A percentile compares a stretch with the other conserved stretches of the same genome.
Conservation (phyloP, 2,329 filamentous ascomycete species). For the Aspergillus japonicus region DNA sequence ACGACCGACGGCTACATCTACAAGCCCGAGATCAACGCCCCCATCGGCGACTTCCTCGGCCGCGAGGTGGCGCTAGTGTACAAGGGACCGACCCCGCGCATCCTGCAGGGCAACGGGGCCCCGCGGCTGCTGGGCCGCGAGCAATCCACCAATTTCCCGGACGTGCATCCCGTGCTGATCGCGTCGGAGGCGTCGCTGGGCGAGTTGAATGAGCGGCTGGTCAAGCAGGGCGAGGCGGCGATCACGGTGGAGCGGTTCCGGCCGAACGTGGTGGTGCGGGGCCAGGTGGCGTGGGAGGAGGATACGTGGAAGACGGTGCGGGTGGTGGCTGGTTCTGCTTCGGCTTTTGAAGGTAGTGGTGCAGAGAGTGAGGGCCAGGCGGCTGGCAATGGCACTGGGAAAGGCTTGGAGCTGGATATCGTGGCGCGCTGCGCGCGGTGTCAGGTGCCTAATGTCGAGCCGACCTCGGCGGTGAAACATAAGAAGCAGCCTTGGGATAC, state of each 20-base stretch:
- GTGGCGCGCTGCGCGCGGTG: slow-evolving; percentile 61
- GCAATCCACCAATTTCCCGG: slow-evolving; percentile 58
- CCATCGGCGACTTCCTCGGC: slow-evolving; percentile 58
- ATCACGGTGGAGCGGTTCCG: slow-evolving; percentile 63
- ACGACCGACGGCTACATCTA: slow-evolving; percentile 60
- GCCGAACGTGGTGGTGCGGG: slow-evolving; percentile 62
- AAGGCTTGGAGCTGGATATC: slow-evolving; percentile 53
- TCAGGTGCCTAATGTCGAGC: slow-evolving; percentile 65
- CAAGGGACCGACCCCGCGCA: slow-evolving; percentile 59
- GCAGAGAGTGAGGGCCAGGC: no score
- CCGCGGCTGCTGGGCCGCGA: slow-evolving; percentile 54
- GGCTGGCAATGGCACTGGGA: neutral
- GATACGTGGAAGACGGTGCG: slow-evolving; percentile 62
- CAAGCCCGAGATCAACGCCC: slow-evolving; percentile 49
- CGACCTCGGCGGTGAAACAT: slow-evolving; percentile 60
- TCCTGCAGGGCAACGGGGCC: slow-evolving; percentile 57
- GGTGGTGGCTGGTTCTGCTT: slow-evolving; percentile 12
- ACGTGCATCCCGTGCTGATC: slow-evolving; percentile 58
- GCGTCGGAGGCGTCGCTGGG: slow-evolving; percentile 56
- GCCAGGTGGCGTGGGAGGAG: slow-evolving; percentile 59
- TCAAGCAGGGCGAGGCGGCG: slow-evolving; percentile 41
- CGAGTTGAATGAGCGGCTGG: slow-evolving; percentile 58
- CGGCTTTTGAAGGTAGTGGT: slow-evolving; percentile 7
- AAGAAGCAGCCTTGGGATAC: slow-evolving; percentile 61
- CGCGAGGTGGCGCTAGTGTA: slow-evolving; percentile 58